A percentile compares a stretch with the other conserved stretches of the same genome.
phyloP scores from a whole-genome alignment of 73 alveolate species.

The Paramecium bursaria region DNA sequence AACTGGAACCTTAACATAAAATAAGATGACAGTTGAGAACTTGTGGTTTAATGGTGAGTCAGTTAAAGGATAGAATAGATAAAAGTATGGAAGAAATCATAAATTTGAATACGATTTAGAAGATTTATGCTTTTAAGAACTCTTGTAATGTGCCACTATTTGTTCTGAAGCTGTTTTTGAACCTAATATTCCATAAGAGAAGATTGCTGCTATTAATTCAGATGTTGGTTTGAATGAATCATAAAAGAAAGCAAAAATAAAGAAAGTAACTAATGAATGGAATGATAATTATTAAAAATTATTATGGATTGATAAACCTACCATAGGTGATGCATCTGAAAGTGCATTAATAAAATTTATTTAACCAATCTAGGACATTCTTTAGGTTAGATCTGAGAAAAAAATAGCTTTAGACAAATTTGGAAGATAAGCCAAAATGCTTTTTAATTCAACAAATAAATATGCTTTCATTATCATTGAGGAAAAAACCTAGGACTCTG shows the following conservation, averaged over 20 bases:
- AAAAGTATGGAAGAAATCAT: neutral
- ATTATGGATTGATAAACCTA: conserved; percentile 71
- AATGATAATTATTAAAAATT: neutral
- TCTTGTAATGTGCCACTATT: conserved; percentile 32
- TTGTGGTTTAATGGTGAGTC: conserved; percentile 78
- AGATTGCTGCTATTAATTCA: neutral
- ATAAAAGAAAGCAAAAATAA: neutral
- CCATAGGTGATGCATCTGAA: conserved; percentile 92
- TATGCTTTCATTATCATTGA: conserved; percentile 33
- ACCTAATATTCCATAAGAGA: neutral
- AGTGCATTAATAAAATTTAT: conserved; percentile 89
- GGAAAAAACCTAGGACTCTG: conserved; percentile 24
- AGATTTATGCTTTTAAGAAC: neutral
- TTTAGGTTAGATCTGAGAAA: conserved; percentile 59
- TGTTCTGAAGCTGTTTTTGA: conserved; percentile 57
- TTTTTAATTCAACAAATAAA: conserved; percentile 46
- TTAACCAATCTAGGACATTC: conserved; percentile 78
- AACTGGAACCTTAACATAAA: conserved; percentile 91
- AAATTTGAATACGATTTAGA: conserved; percentile 38
- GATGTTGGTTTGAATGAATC: neutral
- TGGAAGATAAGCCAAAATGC: conserved; percentile 10
- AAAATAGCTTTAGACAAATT: conserved; percentile 17
- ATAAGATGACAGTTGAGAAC: conserved; percentile 91
- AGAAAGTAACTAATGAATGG: neutral
- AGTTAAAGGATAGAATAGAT: conserved; percentile 11